Conservation (phyloP, 2,329 filamentous ascomycete genomes). For the Dactylellina leptospora region DNA sequence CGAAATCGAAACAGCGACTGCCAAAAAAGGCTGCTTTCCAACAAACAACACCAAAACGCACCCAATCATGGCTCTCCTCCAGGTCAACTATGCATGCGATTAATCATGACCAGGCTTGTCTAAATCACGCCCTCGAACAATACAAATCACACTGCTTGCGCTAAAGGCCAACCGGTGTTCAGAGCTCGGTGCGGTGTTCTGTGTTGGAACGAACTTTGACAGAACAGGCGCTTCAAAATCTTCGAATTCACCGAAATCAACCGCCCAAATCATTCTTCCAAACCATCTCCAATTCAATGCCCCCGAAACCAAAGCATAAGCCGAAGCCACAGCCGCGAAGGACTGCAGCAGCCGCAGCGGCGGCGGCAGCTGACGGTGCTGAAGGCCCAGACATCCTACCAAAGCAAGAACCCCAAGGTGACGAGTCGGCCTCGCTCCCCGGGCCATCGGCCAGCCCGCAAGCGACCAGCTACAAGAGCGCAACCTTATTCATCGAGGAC, state of each 20-base stretch:
- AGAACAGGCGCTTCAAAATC: not conserved
- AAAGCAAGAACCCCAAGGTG: constrained; percentile 30
- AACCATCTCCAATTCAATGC: constrained; percentile 16
- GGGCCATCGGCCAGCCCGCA: constrained; percentile 1
- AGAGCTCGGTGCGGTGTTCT: too few species aligned
- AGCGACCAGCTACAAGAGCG: constrained; percentile 21
- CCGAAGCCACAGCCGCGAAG: constrained; percentile 42
- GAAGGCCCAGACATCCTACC: not conserved
- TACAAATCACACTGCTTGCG: too few species aligned
- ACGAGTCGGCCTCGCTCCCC: not conserved
- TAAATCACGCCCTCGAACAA: too few species aligned
- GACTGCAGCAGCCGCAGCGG: constrained; percentile 1
- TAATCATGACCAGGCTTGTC: too few species aligned
- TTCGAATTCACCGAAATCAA: not conserved
- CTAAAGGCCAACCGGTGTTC: too few species aligned
- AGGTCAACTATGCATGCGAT: too few species aligned
- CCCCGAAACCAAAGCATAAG: constrained; percentile 33
- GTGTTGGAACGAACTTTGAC: too few species aligned
- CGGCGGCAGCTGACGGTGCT: not conserved
- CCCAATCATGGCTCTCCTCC: too few species aligned
- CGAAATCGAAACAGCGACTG: too few species aligned
- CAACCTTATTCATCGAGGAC: constrained; percentile 43
- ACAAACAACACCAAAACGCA: too few species aligned
- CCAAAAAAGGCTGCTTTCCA: too few species aligned
- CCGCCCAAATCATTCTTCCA: too few species aligned